A percentile compares a stretch with the other conserved stretches of the same genome.
Conservation (phyloP, 1,284 basidiomycete species). For the Rhodotorula sp. region DNA sequence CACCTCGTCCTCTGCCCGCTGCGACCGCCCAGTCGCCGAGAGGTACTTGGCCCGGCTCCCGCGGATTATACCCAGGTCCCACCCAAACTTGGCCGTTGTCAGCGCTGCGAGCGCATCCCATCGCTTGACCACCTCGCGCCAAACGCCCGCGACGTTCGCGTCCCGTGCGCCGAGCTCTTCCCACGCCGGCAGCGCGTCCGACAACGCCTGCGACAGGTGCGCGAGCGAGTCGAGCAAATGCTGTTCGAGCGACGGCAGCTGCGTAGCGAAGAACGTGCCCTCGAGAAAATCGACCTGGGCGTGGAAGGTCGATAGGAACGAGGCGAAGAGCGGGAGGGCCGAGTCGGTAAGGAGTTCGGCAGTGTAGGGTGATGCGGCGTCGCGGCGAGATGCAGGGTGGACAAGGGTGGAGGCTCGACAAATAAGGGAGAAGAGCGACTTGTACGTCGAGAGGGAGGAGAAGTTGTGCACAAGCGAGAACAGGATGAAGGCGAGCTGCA, state of each 20-base stretch:
- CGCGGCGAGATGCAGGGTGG: conserved; percentile 37
- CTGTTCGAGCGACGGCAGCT: conserved; percentile 53
- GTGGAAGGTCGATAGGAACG: conserved; percentile 47
- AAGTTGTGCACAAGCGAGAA: conserved; percentile 54
- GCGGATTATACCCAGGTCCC: conserved; percentile 39
- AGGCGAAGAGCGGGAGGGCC: conserved; percentile 26
- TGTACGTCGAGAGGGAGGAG: conserved; percentile 52
- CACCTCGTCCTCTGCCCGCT: conserved; percentile 33
- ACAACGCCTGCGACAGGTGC: conserved; percentile 45
- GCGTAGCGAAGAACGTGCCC: conserved; percentile 50
- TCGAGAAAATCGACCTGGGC: conserved; percentile 51
- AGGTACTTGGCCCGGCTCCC: conserved; percentile 27
- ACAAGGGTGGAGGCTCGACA: conserved; percentile 39
- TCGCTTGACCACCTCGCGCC: conserved; percentile 25
- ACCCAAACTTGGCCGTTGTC: conserved; percentile 42
- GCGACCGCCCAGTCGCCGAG: neutral
- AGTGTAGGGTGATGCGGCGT: conserved; percentile 6
- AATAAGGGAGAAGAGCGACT: conserved; percentile 51
- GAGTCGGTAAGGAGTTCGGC: conserved; percentile 5
- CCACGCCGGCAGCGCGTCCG: conserved; percentile 24
- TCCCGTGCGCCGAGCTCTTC: neutral
- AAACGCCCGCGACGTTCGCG: neutral
- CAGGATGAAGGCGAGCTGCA: conserved; percentile 54
- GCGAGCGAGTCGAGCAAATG: conserved; percentile 51
- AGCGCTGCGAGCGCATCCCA: conserved; percentile 37